phyloP scores from a whole-genome alignment of 352 stramenopile species.

The Globisporangium ultimum region DNA sequence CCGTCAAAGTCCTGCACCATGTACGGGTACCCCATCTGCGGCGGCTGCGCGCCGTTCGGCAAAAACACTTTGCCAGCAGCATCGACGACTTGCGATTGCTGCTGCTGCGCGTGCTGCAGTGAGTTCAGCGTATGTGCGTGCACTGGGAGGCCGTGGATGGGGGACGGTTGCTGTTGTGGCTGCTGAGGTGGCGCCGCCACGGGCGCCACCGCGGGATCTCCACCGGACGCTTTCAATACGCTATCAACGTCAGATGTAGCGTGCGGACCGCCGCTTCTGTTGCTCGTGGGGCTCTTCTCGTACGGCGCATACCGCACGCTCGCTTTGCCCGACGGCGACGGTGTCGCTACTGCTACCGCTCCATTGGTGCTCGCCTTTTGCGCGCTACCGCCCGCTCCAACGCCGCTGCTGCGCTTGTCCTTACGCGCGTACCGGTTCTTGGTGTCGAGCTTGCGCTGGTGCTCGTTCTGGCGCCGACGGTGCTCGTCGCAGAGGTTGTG shows the following conservation, averaged over 20 bases:
- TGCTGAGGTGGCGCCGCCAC: conserved; percentile 4
- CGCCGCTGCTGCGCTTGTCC: conserved; percentile 30
- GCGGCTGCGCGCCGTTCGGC: conserved; percentile 44
- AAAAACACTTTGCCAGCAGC: conserved; percentile 22
- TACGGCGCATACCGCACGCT: conserved; percentile 27
- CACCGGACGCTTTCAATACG: neutral
- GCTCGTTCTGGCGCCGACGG: conserved; percentile 77
- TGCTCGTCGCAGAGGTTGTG: conserved; percentile 88
- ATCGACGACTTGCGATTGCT: neutral
- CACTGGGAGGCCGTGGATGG: neutral
- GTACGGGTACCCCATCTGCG: conserved; percentile 49
- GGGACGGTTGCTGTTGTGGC: neutral
- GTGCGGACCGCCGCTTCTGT: neutral
- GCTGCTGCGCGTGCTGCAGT: too few relatives aligned
- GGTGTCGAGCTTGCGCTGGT: conserved; percentile 85
- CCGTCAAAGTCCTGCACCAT: conserved; percentile 76
- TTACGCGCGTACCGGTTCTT: conserved; percentile 76
- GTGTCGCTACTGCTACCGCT: neutral
- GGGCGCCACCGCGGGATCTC: conserved; percentile 1
- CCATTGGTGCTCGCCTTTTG: neutral
- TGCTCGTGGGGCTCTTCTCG: conserved; percentile 3
- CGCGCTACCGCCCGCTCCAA: too few relatives aligned
- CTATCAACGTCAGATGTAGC: neutral
- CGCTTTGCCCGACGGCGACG: conserved; percentile 1
- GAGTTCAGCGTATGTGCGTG: neutral